Conservation (phyloP, 306 rosid genomes). For the Acacia crassicarpa region DNA sequence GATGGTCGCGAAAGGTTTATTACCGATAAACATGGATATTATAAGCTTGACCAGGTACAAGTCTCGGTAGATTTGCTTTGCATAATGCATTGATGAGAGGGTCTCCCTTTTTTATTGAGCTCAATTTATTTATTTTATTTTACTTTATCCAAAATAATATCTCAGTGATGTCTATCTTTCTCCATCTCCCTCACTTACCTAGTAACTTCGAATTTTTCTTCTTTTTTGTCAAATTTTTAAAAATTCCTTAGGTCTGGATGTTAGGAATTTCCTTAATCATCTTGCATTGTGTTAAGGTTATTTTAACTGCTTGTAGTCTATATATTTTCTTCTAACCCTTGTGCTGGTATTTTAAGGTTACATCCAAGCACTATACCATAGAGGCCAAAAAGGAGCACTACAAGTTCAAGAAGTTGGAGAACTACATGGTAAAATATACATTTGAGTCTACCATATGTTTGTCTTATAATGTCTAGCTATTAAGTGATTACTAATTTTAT, state of each 20-base stretch:
- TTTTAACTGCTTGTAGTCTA: conserved; percentile 14
- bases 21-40: conserved; percentile 92
- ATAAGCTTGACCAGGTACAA: conserved; percentile 95
- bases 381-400: conserved; percentile 89
- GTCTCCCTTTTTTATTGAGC: conserved; percentile 16
- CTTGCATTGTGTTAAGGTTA: conserved; percentile 5
- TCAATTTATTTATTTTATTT: conserved; percentile 15
- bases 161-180: conserved; percentile 11
- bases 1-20: conserved; percentile 90
- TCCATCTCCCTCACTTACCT: background rate
- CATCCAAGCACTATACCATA: conserved; percentile 78
- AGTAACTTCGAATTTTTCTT: conserved; percentile 2
- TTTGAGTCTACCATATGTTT: conserved; percentile 19
- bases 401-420: conserved; percentile 78
- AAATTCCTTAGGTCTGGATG: background rate
- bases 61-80: conserved; percentile 22
- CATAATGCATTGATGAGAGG: conserved; percentile 7
- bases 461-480: conserved; percentile 20
- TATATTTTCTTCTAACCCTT: conserved; percentile 24
- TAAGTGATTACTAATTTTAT: conserved; percentile 13
- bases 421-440: conserved; percentile 65
- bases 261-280: background rate
- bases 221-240: background rate
- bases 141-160: conserved; percentile 8
- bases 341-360: conserved; percentile 64